phyloP scores from a whole-genome alignment of 2,329 filamentous ascomycete species.

The Neophaeococcomyces mojaviensis region DNA sequence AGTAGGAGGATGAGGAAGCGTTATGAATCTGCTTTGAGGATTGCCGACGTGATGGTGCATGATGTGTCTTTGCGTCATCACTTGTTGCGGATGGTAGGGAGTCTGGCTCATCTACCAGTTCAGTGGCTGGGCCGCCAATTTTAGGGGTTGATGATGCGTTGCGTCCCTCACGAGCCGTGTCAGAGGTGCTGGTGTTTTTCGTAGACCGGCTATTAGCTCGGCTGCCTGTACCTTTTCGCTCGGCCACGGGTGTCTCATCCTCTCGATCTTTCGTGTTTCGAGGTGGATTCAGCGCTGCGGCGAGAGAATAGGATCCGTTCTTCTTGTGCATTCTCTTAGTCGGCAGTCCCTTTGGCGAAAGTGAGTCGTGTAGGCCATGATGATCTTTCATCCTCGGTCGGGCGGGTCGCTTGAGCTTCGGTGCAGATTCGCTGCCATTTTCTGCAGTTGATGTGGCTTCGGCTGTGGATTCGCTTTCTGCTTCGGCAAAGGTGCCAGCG shows the following conservation, averaged over 20 bases:
- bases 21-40: not conserved
- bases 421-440: conserved; percentile 8
- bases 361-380: conserved; percentile 22
- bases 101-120: conserved; percentile 7
- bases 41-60: not conserved
- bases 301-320: conserved; percentile 24
- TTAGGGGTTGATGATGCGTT: conserved; percentile 2
- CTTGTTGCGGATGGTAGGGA: not conserved
- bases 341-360: conserved; percentile 23
- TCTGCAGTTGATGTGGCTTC: conserved; percentile 11
- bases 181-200: conserved; percentile 3
- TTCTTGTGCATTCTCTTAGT: conserved; percentile 32
- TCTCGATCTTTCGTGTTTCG: conserved; percentile 19
- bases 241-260: conserved; percentile 22
- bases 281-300: conserved; percentile 5
- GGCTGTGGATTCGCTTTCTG: conserved; percentile 17
- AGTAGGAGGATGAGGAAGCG: not conserved
- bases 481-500: conserved; percentile 30
- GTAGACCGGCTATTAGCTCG: conserved; percentile 4
- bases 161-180: not conserved
- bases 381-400: conserved; percentile 22
- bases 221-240: not conserved
- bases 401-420: conserved; percentile 18
- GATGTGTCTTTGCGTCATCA: not conserved
- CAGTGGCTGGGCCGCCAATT: not conserved